phyloP scores from a whole-genome alignment of 441 rosid genomes.

The Biscutella laevigata region DNA sequence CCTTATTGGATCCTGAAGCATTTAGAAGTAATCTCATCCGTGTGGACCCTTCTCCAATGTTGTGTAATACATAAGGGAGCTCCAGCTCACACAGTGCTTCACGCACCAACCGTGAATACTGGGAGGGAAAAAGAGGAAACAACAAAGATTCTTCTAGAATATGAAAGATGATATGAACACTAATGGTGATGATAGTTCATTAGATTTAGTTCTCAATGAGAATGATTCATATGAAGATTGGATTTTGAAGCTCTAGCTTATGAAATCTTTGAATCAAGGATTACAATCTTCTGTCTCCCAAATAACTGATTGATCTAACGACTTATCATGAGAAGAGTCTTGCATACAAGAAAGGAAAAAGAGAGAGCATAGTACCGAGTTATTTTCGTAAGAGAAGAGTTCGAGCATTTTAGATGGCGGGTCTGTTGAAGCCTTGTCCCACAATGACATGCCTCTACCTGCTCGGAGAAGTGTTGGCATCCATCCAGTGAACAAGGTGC shows the following conservation, averaged over 20 bases:
- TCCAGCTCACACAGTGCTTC: conserved; percentile 82
- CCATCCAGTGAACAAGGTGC: conserved; percentile 83
- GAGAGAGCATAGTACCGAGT: conserved; percentile 32
- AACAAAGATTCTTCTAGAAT: not conserved
- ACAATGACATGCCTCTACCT: conserved; percentile 75
- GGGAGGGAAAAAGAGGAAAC: not conserved
- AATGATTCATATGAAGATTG: too few species aligned
- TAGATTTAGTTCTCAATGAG: not conserved
- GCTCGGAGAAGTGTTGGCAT: conserved; percentile 81
- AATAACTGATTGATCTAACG: too few species aligned
- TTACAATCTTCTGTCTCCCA: too few species aligned
- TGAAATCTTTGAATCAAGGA: not conserved
- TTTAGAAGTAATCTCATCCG: conserved; percentile 38
- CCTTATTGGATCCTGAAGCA: conserved; percentile 61
- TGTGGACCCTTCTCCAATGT: conserved; percentile 57
- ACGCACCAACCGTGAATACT: conserved; percentile 80
- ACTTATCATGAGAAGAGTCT: conserved; percentile 5
- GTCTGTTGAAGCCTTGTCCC: conserved; percentile 53
- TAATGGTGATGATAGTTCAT: not conserved
- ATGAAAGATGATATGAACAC: not conserved
- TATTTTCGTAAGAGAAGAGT: conserved; percentile 74
- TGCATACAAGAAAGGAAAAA: not conserved
- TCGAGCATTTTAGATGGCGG: conserved; percentile 54
- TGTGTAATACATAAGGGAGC: conserved; percentile 70
- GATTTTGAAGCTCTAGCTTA: too few species aligned